A percentile compares a stretch with the other conserved stretches of the same genome.
phyloP scores from a whole-genome alignment of 1,284 basidiomycete species.

The Schizopora paradoxa region DNA sequence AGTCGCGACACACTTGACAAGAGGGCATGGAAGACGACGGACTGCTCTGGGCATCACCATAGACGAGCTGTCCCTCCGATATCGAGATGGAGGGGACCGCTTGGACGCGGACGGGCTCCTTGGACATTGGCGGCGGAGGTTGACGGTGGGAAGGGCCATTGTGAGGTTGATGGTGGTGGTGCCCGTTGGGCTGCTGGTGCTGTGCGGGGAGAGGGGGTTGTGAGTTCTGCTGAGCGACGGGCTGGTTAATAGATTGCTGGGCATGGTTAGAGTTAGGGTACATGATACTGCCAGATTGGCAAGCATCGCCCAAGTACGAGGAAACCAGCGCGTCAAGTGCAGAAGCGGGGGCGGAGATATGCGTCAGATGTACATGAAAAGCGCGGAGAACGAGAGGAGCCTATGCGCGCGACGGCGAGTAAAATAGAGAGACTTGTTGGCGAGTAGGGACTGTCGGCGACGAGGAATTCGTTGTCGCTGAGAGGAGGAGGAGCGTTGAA shows the following conservation, averaged over 20 bases:
- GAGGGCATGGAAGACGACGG: slow-evolving; percentile 26
- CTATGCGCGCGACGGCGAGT: slow-evolving; percentile 23
- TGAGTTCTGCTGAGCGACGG: no score
- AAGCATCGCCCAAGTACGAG: slow-evolving; percentile 43
- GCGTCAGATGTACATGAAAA: slow-evolving; percentile 15
- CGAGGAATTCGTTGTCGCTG: no score
- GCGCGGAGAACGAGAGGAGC: slow-evolving; percentile 24
- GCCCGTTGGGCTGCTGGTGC: slow-evolving; percentile 10
- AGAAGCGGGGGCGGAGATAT: slow-evolving; percentile 20
- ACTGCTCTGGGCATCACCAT: slow-evolving; percentile 70
- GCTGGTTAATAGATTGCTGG: slow-evolving; percentile 29
- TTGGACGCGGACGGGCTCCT: slow-evolving; percentile 57
- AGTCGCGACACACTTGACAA: slow-evolving; percentile 8
- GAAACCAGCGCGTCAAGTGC: slow-evolving; percentile 10
- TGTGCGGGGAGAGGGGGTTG: slow-evolving; percentile 5
- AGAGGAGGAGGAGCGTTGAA: slow-evolving; percentile 15
- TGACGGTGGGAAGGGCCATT: slow-evolving; percentile 16
- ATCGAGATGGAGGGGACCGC: slow-evolving; percentile 71
- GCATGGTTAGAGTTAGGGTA: slow-evolving; percentile 52
- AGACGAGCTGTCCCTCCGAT: slow-evolving; percentile 56
- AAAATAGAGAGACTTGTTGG: slow-evolving; percentile 17
- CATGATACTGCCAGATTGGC: slow-evolving; percentile 47
- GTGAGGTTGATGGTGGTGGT: slow-evolving; percentile 26
- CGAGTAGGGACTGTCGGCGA: no score
- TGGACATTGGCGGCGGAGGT: slow-evolving; percentile 31